These are phyloP conservation scores for Aspergillus fijiensis DNA, from an alignment of 2,329 filamentous ascomycete genomes.

Conservation along the genomic window DNA sequence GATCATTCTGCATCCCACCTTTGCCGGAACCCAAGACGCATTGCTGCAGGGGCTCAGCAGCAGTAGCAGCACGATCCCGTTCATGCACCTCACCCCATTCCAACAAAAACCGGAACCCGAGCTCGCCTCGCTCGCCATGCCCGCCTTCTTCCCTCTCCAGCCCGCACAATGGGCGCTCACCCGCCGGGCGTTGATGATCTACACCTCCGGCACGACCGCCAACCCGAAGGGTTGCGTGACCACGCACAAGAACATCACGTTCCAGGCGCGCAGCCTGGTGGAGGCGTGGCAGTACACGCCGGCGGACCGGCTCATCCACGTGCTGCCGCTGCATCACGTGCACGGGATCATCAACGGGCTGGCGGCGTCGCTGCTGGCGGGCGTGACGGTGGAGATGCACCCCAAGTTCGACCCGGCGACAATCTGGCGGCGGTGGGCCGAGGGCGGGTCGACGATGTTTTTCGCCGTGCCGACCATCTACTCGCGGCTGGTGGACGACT, in stretches of 20 bases:
- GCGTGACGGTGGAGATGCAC: constrained; percentile 51
- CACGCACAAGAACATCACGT: constrained; percentile 43
- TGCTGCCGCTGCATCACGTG: constrained; percentile 53
- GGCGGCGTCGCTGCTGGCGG: constrained; percentile 47
- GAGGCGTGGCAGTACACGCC: constrained; percentile 32
- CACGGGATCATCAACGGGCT: constrained; percentile 54
- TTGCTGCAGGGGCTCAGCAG: constrained; percentile 26
- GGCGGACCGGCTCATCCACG: constrained; percentile 49
- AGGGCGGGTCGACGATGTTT: constrained; percentile 48
- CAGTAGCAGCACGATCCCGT: constrained; percentile 27
- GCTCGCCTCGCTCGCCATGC: constrained; percentile 20
- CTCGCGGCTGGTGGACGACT: constrained; percentile 49
- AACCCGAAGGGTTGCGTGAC: constrained; percentile 47
- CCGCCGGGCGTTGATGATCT: constrained; percentile 44
- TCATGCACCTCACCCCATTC: constrained; percentile 30
- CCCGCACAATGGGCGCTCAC: constrained; percentile 21
- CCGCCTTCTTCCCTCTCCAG: constrained; percentile 29
- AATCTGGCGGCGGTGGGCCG: constrained; percentile 51
- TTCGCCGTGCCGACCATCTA: constrained; percentile 55
- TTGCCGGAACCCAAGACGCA: constrained; percentile 32
- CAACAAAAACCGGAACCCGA: constrained; percentile 22
- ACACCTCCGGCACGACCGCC: constrained; percentile 44
- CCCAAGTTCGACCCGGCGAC: constrained; percentile 44
- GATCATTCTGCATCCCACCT: constrained; percentile 42
- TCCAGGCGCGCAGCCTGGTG: constrained; percentile 32